Evolutionary conservation across 345 rosid species (phyloP), one percentile per base, ranked within the genome.

Genomic region (Eucalyptus polybractea): DNA sequence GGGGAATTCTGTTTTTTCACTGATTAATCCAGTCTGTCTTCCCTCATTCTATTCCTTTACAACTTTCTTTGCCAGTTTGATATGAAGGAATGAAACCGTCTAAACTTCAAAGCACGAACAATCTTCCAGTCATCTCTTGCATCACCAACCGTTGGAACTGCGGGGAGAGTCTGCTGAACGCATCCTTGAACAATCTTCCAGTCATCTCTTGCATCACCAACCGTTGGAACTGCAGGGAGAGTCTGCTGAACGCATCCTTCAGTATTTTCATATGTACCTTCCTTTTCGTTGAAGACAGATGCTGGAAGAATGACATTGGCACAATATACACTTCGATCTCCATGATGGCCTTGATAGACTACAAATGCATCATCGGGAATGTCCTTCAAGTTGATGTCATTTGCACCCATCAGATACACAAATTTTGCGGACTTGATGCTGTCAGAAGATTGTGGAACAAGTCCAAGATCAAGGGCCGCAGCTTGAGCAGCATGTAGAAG

Each of bases 311-410:
- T 96, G 76, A 98, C 94, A 88, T 97, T 97, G 91, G 99, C 99
- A 44, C 98, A 95, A 89, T 98, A 95, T n/a, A 98, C 98, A 31
- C 96, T 93, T 31, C 72, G 93, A 90, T 98, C 99, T 19, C 99
- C 99, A 80, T 98, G 99, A 93, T 98, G 99, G n/a, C 99, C 99
- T 90, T 97, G 99, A 92, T 98, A 98, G 81, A 98, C 96, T 49
- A 98, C 97, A 49, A 98, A 98, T 80, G 99, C 99, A 91, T 96
- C 99, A 53, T 91, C 93, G 15, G 99, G 97, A 89, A 98, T 88
- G 91, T 96, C 96, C 86, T 97, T 97, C 92, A 96, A 91, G 92
- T 95, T 91, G 86, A 96, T 94, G 86, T 98, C 99, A 90, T 98
- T 99, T 24, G 99, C 98, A 80, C 99, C 99, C 99, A 97, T 97